phyloP scores from a whole-genome alignment of 139 green algal genomes.

The Micractinium sp. region DNA sequence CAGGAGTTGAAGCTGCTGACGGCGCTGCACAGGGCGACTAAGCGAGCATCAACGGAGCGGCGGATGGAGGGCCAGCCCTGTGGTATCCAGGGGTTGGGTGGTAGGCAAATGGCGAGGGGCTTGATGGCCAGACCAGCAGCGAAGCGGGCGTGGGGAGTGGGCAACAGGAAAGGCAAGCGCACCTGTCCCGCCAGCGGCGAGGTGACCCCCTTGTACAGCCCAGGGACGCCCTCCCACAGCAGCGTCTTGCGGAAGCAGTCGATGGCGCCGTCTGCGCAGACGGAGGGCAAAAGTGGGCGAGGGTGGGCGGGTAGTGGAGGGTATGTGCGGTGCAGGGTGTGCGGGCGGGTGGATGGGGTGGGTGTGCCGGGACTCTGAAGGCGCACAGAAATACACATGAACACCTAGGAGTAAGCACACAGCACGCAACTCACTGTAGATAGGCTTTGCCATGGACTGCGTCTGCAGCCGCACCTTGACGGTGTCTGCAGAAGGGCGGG shows the following conservation, averaged over 20 bases:
- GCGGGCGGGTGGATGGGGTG: background rate
- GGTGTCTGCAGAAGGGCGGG: constrained; percentile 62
- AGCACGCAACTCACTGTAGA: constrained; percentile 79
- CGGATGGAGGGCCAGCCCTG: no score
- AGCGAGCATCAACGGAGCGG: no score
- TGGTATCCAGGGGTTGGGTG: no score
- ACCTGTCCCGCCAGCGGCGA: constrained; percentile 84
- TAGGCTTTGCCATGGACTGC: constrained; percentile 84
- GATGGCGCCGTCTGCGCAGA: constrained; percentile 74
- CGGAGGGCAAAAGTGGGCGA: background rate
- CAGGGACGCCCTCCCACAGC: constrained; percentile 86
- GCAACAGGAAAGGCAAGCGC: background rate
- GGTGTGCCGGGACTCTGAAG: no score
- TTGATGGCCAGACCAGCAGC: no score
- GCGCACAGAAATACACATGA: no score
- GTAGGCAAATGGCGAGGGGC: no score
- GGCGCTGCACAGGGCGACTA: no score
- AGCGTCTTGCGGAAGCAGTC: constrained; percentile 93
- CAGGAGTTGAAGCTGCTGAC: no score
- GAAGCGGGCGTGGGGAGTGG: no score
- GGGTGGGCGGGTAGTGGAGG: background rate
- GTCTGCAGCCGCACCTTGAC: constrained; percentile 94
- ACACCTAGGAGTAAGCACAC: background rate
- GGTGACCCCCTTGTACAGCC: constrained; percentile 94
- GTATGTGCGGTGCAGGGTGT: background rate